Conservation (phyloP, 768 basidiomycete species). For the Mycena chlorophos region DNA sequence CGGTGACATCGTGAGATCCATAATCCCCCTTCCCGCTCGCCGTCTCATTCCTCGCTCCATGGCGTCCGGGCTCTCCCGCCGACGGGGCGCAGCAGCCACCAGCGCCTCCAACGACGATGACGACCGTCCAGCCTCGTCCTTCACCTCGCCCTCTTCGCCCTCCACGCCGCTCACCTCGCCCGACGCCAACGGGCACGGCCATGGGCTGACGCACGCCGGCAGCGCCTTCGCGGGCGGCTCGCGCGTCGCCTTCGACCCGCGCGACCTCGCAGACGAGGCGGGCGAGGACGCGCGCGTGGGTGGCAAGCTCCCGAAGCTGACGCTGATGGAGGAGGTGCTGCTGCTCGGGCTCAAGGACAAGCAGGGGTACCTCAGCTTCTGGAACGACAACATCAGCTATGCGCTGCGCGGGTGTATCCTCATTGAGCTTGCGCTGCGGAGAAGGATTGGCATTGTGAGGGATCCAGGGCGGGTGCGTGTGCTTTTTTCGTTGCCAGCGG, state of each 20-base stretch:
- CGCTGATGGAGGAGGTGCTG: slow-evolving; percentile 96
- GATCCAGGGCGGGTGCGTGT: slow-evolving; percentile 50
- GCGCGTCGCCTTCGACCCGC: slow-evolving; percentile 91
- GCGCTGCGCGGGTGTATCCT: slow-evolving; percentile 98
- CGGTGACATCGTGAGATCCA: too few relatives aligned
- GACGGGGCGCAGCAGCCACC: slow-evolving; percentile 7
- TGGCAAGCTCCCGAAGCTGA: slow-evolving; percentile 79
- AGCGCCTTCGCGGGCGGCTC: slow-evolving; percentile 84
- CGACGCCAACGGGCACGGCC: slow-evolving; percentile 13
- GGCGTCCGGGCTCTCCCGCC: slow-evolving; percentile 8
- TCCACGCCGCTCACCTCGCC: neutral
- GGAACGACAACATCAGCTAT: slow-evolving; percentile 99
- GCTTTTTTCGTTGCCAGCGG: neutral
- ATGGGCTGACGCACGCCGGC: slow-evolving; percentile 59
- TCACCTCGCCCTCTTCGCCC: neutral
- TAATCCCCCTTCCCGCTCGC: too few relatives aligned
- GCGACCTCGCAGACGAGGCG: slow-evolving; percentile 76
- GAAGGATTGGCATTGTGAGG: slow-evolving; percentile 87
- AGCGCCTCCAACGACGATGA: slow-evolving; percentile 4
- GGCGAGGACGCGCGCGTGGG: slow-evolving; percentile 63
- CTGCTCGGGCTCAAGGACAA: slow-evolving; percentile 95
- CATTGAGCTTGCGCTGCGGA: slow-evolving; percentile 92
- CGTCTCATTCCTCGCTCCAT: too few relatives aligned
- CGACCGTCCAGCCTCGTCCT: neutral
- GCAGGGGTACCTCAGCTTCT: slow-evolving; percentile 96